A percentile compares a stretch with the other conserved stretches of the same genome.
Evolutionary conservation across 176 grass and related monocot genomes (phyloP).

Genomic region (Dendrocalamus sinicus): DNA sequence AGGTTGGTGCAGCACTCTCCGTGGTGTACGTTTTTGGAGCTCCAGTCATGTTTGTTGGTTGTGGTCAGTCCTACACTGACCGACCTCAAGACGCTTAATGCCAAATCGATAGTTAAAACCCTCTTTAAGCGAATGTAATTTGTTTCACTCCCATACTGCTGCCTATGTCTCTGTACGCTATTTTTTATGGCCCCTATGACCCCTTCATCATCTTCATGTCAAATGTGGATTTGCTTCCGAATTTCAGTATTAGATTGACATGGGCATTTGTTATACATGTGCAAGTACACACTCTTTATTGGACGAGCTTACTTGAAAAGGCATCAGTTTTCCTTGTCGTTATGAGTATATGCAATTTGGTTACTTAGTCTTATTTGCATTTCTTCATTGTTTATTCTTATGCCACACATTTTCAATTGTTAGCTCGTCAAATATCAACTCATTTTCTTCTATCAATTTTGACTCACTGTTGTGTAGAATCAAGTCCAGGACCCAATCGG

Average conservation of each 20-base stretch:
- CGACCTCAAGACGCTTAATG: constrained; percentile 61
- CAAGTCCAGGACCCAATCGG: neutral
- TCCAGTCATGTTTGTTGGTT: constrained; percentile 61
- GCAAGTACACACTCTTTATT: constrained; percentile 9
- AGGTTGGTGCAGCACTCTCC: constrained; percentile 57
- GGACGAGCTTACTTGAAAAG: neutral
- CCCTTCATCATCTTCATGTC: neutral
- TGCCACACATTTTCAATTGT: neutral
- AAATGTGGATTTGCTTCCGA: constrained; percentile 1
- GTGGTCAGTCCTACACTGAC: constrained; percentile 58
- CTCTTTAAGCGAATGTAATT: constrained; percentile 18
- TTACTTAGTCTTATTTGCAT: neutral
- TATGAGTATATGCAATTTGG: neutral
- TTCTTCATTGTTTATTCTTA: constrained; percentile 2
- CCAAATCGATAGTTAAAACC: constrained; percentile 55
- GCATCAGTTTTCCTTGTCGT: neutral
- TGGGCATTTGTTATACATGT: neutral
- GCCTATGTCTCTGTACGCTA: constrained; percentile 16
- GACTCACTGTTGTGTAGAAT: neutral
- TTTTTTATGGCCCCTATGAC: constrained; percentile 40
- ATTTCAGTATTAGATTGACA: neutral
- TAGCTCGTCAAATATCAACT: neutral
- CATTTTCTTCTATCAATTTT: neutral
- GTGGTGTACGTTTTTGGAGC: constrained; percentile 59
- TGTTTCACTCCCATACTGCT: constrained; percentile 20